These are phyloP conservation scores for Circinella minor DNA, from an alignment of 371 early-diverging fungal genomes.

Conservation along the genomic window DNA sequence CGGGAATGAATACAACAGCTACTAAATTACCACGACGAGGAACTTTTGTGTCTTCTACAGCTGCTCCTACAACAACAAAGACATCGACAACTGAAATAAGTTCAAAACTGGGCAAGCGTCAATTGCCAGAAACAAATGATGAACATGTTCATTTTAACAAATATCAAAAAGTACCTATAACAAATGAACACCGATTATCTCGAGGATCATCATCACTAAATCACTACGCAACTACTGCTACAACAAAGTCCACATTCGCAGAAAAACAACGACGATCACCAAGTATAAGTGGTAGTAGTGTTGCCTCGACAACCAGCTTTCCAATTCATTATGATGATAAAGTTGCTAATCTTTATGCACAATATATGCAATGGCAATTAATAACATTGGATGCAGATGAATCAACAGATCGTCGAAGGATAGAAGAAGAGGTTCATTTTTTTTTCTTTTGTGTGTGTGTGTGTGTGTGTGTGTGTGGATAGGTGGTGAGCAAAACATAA, in stretches of 20 bases:
- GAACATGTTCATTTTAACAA: no score
- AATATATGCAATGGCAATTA: slow-evolving; percentile 17
- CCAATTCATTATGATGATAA: slow-evolving; percentile 3
- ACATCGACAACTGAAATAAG: neutral
- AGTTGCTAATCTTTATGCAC: slow-evolving; percentile 6
- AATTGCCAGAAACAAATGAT: neutral
- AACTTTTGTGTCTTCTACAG: neutral
- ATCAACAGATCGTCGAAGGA: neutral
- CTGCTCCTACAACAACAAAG: neutral
- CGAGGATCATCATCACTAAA: neutral
- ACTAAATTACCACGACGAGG: neutral
- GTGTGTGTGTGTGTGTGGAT: neutral
- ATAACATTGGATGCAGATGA: slow-evolving; percentile 11
- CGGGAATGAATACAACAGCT: no score
- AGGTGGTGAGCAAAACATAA: neutral
- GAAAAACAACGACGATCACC: neutral
- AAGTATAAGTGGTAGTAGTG: neutral
- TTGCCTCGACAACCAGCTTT: neutral
- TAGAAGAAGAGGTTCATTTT: slow-evolving; percentile 6
- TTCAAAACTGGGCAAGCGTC: neutral
- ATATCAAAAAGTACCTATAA: no score
- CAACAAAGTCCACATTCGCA: no score
- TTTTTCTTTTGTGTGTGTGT: neutral
- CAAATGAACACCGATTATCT: neutral
- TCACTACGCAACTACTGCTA: neutral